Percentiles rank a stretch among this genome's conserved stretches.
These are phyloP conservation scores for Penicillium janthinellum DNA, from an alignment of 2,329 filamentous ascomycete species.

Conservation along the genomic window DNA sequence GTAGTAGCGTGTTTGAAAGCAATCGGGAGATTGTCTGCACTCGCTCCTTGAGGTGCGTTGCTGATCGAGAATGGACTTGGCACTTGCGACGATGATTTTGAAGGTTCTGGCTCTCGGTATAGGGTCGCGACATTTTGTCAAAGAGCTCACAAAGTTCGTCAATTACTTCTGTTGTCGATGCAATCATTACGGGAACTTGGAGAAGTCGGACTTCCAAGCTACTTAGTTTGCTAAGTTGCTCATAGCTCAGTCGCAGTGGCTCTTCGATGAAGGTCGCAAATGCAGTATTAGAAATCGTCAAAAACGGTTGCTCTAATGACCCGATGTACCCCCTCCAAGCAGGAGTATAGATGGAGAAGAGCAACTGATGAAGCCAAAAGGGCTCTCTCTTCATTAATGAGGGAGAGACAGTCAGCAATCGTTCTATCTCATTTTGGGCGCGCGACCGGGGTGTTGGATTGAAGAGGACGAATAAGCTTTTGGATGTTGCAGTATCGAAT, in stretches of 20 bases:
- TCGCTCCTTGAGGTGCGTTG: not conserved
- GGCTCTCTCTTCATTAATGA: not conserved
- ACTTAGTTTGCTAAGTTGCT: not conserved
- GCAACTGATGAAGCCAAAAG: not conserved
- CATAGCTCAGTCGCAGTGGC: not conserved
- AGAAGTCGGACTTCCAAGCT: not conserved
- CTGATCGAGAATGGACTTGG: not conserved
- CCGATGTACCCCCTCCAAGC: not conserved
- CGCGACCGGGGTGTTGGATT: not conserved
- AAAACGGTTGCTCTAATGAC: not conserved
- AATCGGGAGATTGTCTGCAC: not conserved
- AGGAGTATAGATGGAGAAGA: not conserved
- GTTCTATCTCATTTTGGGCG: not conserved
- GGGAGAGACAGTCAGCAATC: not conserved
- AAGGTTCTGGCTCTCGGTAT: not conserved
- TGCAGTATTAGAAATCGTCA: not conserved
- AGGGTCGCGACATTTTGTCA: not conserved
- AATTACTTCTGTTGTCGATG: not conserved
- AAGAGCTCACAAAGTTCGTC: not conserved
- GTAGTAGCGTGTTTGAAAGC: not conserved
- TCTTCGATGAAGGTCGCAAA: not conserved
- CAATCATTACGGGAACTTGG: not conserved
- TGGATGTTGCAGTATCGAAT: not conserved
- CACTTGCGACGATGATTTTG: not conserved
- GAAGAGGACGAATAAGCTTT: not conserved